Base-by-base conservation (phyloP, 192 early-diverging fungal species). In the Funneliformis geosporum region DNA sequence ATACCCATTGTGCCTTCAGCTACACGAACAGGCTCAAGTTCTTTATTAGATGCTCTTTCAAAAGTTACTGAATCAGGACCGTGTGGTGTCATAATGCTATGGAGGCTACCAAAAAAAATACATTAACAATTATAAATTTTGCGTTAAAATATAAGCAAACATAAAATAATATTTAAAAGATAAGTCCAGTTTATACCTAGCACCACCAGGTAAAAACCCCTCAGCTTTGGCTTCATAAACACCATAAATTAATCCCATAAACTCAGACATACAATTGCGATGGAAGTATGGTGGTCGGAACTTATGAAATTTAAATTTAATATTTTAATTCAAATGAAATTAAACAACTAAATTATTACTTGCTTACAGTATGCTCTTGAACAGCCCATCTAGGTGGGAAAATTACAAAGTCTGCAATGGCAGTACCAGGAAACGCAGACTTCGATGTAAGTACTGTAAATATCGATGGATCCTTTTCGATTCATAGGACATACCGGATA, bases 191-290 rank as follows among this genome's bases (percentile, higher is more conserved):
- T n/a, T 23, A 73, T 80, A 80, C 12, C 92, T 93, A 55, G 92
- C 96, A 64, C 97, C 97, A 40, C 97, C 97, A 23, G 97, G 96
- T 68, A 93, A 81, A 80, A 99, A 98, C 18, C 94, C 95, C 59
- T 91, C 93, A 60, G 90, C 89, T 80, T 99, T 99, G 77, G 93
- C 97, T 84, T 99, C 97, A 81, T 99, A 99, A 12, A 88, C 87
- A 67, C 97, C 97, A 27, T 84, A 83, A 79, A 99, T 97, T 67
- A 99, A 86, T 21, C 97, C 97, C 96, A 99, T 97, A 86, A 97
- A 99, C 87, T 99, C 97, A 74, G 94, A 92, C 96, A 97, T 97
- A 85, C 91, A 96, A 88, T 99, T 99, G 66, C 97, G 94, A 85
- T 99, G 97, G 86, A 94, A 98, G 83, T 95, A 99, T 50, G 97